Conservation (phyloP, 148 eudicot species). For the Dianthus caryophyllus region DNA sequence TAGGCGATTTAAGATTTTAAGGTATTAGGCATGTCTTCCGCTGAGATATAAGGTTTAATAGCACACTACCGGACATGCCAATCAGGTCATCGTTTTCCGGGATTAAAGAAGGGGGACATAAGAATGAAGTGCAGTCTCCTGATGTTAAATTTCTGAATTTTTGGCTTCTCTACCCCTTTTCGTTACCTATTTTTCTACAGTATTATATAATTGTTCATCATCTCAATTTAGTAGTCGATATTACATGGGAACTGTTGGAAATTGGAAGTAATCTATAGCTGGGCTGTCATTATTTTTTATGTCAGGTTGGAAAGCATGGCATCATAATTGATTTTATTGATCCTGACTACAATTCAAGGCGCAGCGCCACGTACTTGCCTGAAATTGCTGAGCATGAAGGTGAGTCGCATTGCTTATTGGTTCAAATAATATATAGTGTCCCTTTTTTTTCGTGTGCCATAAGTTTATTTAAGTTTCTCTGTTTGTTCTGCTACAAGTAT, state of each 20-base stretch:
- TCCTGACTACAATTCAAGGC: constrained; percentile 61
- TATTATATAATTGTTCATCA: not conserved
- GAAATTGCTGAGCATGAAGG: constrained; percentile 96
- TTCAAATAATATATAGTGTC: not conserved
- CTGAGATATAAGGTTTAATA: not conserved
- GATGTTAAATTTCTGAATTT: not conserved
- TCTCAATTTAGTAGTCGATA: not conserved
- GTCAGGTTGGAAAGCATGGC: constrained; percentile 90
- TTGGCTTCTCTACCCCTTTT: not conserved
- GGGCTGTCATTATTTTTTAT: constrained; percentile 18
- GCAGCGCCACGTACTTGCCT: constrained; percentile 92
- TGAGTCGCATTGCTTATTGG: constrained; percentile 22
- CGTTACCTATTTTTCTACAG: no score
- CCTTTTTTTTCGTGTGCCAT: not conserved
- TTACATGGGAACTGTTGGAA: not conserved
- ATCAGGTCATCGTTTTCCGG: not conserved
- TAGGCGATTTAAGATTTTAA: not conserved
- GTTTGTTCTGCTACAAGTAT: not conserved
- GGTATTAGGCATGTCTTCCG: not conserved
- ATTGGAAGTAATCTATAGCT: not conserved
- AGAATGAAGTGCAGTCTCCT: no score
- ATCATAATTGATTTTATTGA: constrained; percentile 93
- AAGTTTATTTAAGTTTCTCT: not conserved
- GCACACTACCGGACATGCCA: not conserved
- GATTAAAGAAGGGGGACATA: not conserved